Evolutionary conservation across 23 red algal species (phyloP).

Genomic region (Agarophyton chilense): DNA sequence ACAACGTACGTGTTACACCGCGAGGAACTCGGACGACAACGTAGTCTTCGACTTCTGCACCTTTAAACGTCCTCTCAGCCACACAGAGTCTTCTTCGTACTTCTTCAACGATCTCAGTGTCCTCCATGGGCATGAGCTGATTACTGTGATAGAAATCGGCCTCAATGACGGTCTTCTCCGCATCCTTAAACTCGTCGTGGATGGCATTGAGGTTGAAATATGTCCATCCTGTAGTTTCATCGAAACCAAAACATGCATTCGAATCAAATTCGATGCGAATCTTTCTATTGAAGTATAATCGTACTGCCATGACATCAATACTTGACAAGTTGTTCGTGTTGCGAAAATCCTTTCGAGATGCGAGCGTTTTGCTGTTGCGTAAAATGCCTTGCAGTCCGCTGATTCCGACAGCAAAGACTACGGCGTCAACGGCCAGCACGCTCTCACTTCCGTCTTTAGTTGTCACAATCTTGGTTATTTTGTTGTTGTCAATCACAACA

Average conservation of each 20-base stretch:
- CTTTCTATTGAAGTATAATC: conserved; percentile 81
- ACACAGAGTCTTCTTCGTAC: conserved; percentile 54
- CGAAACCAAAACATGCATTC: conserved; percentile 86
- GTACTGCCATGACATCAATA: conserved; percentile 88
- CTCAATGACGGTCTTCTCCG: conserved; percentile 71
- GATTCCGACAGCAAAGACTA: conserved; percentile 82
- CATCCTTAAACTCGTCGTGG: conserved; percentile 78
- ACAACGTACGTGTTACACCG: conserved; percentile 74
- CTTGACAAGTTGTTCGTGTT: conserved; percentile 64
- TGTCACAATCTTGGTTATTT: conserved; percentile 50
- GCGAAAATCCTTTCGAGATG: conserved; percentile 60
- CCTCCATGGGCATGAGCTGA: conserved; percentile 74
- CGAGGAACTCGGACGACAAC: conserved; percentile 75
- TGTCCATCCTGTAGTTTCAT: conserved; percentile 80
- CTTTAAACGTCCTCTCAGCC: conserved; percentile 44
- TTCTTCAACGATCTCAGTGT: conserved; percentile 67
- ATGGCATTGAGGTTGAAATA: conserved; percentile 87
- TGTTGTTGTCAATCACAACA: conserved; percentile 25
- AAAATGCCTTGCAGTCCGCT: conserved; percentile 79
- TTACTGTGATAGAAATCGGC: conserved; percentile 86
- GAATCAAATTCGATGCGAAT: conserved; percentile 56
- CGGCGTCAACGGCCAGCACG: conserved; percentile 53
- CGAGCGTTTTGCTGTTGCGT: conserved; percentile 61
- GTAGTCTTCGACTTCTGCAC: conserved; percentile 66
- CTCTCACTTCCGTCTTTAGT: conserved; percentile 10